Conservation (phyloP, 2,329 filamentous ascomycete species). For the Penicillium sp. region DNA sequence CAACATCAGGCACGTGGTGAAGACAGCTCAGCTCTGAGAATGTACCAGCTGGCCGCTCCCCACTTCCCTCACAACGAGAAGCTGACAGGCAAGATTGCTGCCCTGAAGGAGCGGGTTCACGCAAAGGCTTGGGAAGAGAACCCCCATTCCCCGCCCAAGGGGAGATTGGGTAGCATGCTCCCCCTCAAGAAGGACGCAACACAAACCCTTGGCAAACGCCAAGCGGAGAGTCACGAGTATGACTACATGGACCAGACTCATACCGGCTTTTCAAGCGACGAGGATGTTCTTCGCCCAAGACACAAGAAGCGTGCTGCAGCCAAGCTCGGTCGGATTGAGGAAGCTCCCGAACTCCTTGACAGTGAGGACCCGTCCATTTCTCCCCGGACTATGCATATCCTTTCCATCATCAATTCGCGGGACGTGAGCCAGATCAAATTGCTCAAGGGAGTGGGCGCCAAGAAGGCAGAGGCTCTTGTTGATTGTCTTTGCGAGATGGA, state of each 20-base stretch:
- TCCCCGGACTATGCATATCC: slow-evolving; percentile 45
- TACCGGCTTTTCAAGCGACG: slow-evolving; percentile 34
- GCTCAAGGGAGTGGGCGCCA: slow-evolving; percentile 49
- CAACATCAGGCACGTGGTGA: slow-evolving; percentile 85
- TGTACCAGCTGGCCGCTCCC: slow-evolving; percentile 81
- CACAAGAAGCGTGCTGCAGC: slow-evolving; percentile 33
- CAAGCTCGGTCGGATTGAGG: slow-evolving; percentile 19
- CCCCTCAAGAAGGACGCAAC: slow-evolving; percentile 33
- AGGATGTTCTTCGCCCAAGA: slow-evolving; percentile 26
- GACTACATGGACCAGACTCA: slow-evolving; percentile 31
- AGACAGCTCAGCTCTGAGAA: slow-evolving; percentile 71
- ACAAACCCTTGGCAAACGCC: slow-evolving; percentile 28
- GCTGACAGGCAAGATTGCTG: slow-evolving; percentile 58
- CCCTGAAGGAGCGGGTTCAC: slow-evolving; percentile 53
- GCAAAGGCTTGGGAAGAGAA: slow-evolving; percentile 23
- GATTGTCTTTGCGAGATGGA: slow-evolving; percentile 49
- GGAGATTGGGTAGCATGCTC: slow-evolving; percentile 34
- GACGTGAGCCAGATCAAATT: slow-evolving; percentile 48
- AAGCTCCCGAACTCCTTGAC: slow-evolving; percentile 20
- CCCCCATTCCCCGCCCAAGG: slow-evolving; percentile 23
- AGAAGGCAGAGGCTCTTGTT: slow-evolving; percentile 51
- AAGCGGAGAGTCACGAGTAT: slow-evolving; percentile 33
- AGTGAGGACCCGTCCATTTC: slow-evolving; percentile 31
- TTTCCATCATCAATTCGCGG: slow-evolving; percentile 49
- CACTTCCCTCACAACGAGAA: slow-evolving; percentile 86